Percentiles rank a stretch among this genome's conserved stretches.
Evolutionary conservation across 805 yeast species (phyloP).

Genomic region (Monosporozyma solicola): DNA sequence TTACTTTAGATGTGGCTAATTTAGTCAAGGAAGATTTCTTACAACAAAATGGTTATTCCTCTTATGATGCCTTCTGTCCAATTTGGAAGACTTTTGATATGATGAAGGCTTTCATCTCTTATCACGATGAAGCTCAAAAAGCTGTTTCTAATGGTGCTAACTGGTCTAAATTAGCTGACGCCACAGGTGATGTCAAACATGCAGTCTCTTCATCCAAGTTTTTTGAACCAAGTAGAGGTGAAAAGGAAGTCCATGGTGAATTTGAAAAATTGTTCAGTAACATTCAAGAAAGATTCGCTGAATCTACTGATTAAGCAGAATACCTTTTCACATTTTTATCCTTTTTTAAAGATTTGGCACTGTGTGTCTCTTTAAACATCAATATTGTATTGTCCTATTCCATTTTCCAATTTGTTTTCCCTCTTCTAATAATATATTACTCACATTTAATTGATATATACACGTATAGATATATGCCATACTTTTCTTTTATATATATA

Average conservation of each 20-base stretch:
- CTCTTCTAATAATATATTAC: background rate
- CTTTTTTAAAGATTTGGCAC: background rate
- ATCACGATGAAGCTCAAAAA: conserved; percentile 96
- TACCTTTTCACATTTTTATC: background rate
- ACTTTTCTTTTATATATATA: background rate
- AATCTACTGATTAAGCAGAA: conserved; percentile 68
- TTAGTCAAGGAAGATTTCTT: conserved; percentile 95
- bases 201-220: conserved; percentile 91
- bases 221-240: conserved; percentile 90
- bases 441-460: background rate
- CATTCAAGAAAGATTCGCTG: conserved; percentile 88
- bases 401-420: background rate
- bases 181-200: conserved; percentile 87
- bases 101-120: conserved; percentile 91
- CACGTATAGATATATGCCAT: background rate
- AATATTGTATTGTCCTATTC: background rate
- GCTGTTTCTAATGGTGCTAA: conserved; percentile 88
- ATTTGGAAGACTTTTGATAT: conserved; percentile 97
- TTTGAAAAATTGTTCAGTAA: conserved; percentile 65
- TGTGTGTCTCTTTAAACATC: background rate
- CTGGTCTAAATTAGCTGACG: conserved; percentile 88
- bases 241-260: conserved; percentile 63
- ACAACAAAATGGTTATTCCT: conserved; percentile 98
- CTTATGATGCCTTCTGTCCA: conserved; percentile 98
- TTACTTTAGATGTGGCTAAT: conserved; percentile 84